Percentiles rank a stretch among this genome's conserved stretches.
Conservation (phyloP, 257 asterid genomes). For the Euphrasia confusa region DNA sequence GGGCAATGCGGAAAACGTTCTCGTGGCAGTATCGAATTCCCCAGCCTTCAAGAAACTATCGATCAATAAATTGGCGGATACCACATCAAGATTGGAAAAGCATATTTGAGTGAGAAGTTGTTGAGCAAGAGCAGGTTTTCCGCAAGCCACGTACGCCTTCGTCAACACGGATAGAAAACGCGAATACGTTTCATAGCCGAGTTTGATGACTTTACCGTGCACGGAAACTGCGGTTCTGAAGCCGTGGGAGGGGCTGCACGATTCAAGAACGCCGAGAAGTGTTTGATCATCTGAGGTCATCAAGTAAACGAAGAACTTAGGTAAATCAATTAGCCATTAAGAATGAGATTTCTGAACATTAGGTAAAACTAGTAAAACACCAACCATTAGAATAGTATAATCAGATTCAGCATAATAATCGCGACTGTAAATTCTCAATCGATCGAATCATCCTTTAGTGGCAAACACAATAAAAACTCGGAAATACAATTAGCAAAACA, state of each 20-base stretch:
- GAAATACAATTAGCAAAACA: neutral
- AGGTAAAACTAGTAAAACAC: neutral
- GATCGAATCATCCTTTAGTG: neutral
- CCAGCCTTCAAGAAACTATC: conserved; percentile 52
- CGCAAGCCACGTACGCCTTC: conserved; percentile 40
- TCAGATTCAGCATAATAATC: no score
- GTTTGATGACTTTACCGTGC: conserved; percentile 50
- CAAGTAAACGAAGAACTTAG: neutral
- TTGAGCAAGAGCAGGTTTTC: conserved; percentile 37
- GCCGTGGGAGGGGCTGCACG: conserved; percentile 39
- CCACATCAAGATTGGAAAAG: conserved; percentile 26
- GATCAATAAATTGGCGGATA: conserved; percentile 48
- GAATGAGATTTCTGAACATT: neutral
- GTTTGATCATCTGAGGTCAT: conserved; percentile 42
- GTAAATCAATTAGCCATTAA: neutral
- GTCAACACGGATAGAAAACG: conserved; percentile 42
- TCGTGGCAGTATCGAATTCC: conserved; percentile 50
- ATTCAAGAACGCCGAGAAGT: conserved; percentile 43
- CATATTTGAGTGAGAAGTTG: conserved; percentile 40
- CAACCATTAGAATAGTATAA: no score
- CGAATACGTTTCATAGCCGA: conserved; percentile 42
- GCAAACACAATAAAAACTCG: neutral
- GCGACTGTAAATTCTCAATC: neutral
- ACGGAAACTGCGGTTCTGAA: conserved; percentile 33
- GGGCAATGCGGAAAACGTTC: conserved; percentile 39